These are phyloP conservation scores for Raffaelea ambrosiae DNA, from an alignment of 2,329 filamentous ascomycete species.

Conservation along the genomic window DNA sequence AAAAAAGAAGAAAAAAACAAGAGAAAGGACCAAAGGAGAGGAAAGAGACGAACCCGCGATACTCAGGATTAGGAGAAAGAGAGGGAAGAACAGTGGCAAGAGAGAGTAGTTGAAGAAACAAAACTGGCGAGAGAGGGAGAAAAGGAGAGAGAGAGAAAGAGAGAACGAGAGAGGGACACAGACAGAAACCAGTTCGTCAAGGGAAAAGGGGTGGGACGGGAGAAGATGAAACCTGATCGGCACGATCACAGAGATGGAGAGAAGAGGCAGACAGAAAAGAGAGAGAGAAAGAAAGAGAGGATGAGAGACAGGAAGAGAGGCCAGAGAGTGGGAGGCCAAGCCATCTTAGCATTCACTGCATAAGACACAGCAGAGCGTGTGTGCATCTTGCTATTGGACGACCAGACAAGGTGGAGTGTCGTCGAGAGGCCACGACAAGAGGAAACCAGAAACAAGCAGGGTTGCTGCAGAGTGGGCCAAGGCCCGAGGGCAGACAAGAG, in stretches of 20 bases:
- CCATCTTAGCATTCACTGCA: no score
- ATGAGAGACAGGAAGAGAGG: not conserved
- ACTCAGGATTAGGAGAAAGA: conserved; percentile 3
- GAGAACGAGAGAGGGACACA: conserved; percentile 2
- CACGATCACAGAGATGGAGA: not conserved
- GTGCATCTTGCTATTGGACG: no score
- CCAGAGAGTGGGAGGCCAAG: not conserved
- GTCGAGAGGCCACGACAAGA: no score
- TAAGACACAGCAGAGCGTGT: no score
- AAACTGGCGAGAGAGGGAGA: conserved; percentile 3
- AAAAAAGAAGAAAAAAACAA: not conserved
- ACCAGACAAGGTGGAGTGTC: no score
- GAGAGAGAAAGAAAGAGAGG: not conserved
- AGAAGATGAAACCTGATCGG: not conserved
- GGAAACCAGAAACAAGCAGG: no score
- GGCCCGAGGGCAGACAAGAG: no score
- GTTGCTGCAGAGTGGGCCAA: no score
- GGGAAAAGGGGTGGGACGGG: not conserved
- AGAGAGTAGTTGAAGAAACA: conserved; percentile 8
- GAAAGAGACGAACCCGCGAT: conserved; percentile 5
- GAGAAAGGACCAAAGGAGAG: not conserved
- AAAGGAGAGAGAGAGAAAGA: conserved; percentile 2
- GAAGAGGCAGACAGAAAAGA: not conserved
- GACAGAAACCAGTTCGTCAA: not conserved
- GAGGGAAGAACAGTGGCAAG: conserved; percentile 4